A percentile compares a stretch with the other conserved stretches of the same genome.
These are phyloP conservation scores for Cajanus cajan DNA, from an alignment of 306 rosid genomes.

Conservation along the genomic window DNA sequence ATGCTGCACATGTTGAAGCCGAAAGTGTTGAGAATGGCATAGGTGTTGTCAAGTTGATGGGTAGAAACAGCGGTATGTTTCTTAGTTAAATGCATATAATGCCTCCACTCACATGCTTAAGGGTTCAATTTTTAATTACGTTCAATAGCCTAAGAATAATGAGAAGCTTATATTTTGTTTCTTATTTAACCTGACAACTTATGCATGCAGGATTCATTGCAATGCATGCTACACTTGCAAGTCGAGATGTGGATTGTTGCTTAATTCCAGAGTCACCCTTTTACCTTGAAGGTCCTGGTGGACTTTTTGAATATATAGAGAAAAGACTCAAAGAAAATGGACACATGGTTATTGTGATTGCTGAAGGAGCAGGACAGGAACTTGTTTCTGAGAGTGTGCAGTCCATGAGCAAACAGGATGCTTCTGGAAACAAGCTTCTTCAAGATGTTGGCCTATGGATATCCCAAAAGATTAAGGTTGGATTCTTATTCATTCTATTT, in stretches of 20 bases:
- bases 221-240: conserved; percentile 94
- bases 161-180: not conserved
- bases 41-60: conserved; percentile 96
- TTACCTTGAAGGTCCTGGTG: conserved; percentile 92
- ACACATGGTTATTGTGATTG: conserved; percentile 94
- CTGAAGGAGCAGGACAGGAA: conserved; percentile 99
- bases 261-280: conserved; percentile 95
- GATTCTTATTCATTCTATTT: conserved; percentile 5
- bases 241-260: conserved; percentile 97
- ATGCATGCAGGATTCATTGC: conserved; percentile 78
- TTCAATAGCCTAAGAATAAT: conserved; percentile 9
- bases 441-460: conserved; percentile 92
- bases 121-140: not conserved
- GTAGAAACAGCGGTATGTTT: conserved; percentile 83
- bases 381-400: conserved; percentile 59
- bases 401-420: conserved; percentile 56
- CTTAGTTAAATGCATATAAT: not conserved
- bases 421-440: conserved; percentile 94
- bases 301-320: conserved; percentile 76
- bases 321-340: conserved; percentile 76
- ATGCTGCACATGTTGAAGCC: conserved; percentile 97
- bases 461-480: conserved; percentile 77
- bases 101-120: not conserved
- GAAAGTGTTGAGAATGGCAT: conserved; percentile 85
- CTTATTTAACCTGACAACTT: not conserved